phyloP scores from a whole-genome alignment of 2,329 filamentous ascomycete species.

The Colletotrichum zoysiae region DNA sequence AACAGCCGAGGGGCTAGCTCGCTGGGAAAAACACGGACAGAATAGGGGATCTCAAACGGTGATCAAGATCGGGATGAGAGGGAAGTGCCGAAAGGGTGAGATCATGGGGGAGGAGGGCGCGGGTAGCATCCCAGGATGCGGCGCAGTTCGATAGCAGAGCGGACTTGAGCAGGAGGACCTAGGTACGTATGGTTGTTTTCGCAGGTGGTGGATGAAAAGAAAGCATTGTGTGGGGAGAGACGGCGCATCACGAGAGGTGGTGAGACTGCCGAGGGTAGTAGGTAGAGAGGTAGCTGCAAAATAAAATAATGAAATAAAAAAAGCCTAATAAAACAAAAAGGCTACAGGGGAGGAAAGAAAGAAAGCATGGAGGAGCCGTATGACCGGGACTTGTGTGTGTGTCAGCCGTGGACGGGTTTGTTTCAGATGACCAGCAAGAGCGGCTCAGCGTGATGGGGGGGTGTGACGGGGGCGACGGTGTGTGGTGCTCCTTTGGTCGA shows the following conservation, averaged over 20 bases:
- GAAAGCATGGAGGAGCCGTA: constrained; percentile 10
- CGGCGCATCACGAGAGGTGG: not conserved
- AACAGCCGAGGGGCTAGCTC: not conserved
- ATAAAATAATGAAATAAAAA: not conserved
- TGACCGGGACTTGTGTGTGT: constrained; percentile 28
- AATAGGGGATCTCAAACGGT: constrained; percentile 5
- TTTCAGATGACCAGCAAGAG: constrained; percentile 41
- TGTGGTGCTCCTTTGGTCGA: not conserved
- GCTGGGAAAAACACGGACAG: not conserved
- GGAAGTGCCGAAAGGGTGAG: not conserved
- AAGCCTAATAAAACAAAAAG: too few relatives aligned
- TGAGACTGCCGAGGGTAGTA: not conserved
- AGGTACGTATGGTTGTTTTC: not conserved
- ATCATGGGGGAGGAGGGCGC: not conserved
- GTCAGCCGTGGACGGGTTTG: constrained; percentile 38
- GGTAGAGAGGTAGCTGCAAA: not conserved
- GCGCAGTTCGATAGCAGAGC: not conserved
- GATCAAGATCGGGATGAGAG: constrained; percentile 25
- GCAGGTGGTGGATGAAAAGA: not conserved
- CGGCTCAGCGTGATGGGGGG: constrained; percentile 25
- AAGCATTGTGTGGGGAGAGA: not conserved
- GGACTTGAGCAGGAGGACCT: not conserved
- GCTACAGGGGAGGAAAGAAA: not conserved
- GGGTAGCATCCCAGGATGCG: not conserved
- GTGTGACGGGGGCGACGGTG: constrained; percentile 16